Evolutionary conservation across 139 green algal species (phyloP).

Genomic region (Coelastrella sp.): DNA sequence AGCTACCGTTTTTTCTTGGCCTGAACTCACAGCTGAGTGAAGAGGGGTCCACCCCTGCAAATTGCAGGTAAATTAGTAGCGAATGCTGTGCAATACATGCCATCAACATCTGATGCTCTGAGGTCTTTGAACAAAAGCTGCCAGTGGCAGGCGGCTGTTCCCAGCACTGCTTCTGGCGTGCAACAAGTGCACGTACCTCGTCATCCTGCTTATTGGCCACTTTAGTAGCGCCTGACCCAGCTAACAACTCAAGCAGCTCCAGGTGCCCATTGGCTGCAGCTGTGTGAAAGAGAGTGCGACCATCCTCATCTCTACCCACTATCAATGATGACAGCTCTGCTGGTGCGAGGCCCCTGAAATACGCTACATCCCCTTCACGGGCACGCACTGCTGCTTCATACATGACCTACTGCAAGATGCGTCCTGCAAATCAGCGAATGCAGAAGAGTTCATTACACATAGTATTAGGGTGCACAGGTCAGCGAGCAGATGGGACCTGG

Average conservation of each 20-base stretch:
- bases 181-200: slow-evolving; percentile 58
- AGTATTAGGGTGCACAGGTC: no score
- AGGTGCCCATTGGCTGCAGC: slow-evolving; percentile 56
- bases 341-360: slow-evolving; percentile 53
- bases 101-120: no score
- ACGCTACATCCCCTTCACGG: slow-evolving; percentile 56
- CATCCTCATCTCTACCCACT: slow-evolving; percentile 70
- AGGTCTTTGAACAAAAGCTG: no score
- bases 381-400: slow-evolving; percentile 59
- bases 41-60: slow-evolving; percentile 79
- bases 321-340: slow-evolving; percentile 58
- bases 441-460: no score
- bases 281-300: slow-evolving; percentile 74
- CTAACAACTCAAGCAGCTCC: slow-evolving; percentile 62
- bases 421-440: not conserved
- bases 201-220: slow-evolving; percentile 69
- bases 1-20: slow-evolving; percentile 60
- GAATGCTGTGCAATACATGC: not conserved
- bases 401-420: slow-evolving; percentile 50
- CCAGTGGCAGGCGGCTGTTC: no score
- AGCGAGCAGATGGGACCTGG: no score
- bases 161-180: not conserved
- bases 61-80: not conserved
- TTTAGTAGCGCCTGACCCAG: slow-evolving; percentile 45
- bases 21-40: slow-evolving; percentile 70